Evolutionary conservation across 495 filamentous ascomycete genomes (phyloP).

Genomic region (Hypoxylon crocopeplum): DNA sequence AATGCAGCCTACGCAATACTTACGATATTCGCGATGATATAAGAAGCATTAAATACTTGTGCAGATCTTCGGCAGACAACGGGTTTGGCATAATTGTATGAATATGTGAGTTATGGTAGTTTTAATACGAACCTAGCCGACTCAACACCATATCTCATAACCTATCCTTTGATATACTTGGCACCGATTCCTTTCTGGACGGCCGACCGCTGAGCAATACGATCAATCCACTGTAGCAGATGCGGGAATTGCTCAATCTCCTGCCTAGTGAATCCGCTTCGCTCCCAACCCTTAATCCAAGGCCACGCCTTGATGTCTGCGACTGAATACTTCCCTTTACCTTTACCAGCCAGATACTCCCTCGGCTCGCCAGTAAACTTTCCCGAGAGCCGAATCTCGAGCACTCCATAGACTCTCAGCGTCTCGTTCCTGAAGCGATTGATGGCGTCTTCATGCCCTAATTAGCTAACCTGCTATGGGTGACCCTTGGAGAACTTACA

Average conservation of each 20-base stretch:
- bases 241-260: constrained; percentile 60
- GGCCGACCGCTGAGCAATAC: constrained; percentile 57
- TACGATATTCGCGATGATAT: too few species aligned
- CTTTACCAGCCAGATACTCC: constrained; percentile 61
- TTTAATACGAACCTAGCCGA: too few species aligned
- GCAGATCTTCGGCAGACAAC: too few species aligned
- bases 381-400: constrained; percentile 59
- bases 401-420: constrained; percentile 58
- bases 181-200: constrained; percentile 58
- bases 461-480: neutral
- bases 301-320: constrained; percentile 64
- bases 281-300: constrained; percentile 58
- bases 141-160: too few species aligned
- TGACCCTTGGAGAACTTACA: constrained; percentile 41
- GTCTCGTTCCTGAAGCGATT: constrained; percentile 61
- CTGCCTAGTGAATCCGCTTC: constrained; percentile 51
- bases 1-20: too few species aligned
- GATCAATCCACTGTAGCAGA: constrained; percentile 60
- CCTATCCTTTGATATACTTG: constrained; percentile 42
- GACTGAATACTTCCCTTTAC: constrained; percentile 60
- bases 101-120: too few species aligned
- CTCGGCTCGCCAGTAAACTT: constrained; percentile 53
- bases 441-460: constrained; percentile 52
- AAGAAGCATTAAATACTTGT: too few species aligned
- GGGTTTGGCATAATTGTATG: too few species aligned